Evolutionary conservation across 352 stramenopile species (phyloP).

Genomic region (Phytophthora constricta): DNA sequence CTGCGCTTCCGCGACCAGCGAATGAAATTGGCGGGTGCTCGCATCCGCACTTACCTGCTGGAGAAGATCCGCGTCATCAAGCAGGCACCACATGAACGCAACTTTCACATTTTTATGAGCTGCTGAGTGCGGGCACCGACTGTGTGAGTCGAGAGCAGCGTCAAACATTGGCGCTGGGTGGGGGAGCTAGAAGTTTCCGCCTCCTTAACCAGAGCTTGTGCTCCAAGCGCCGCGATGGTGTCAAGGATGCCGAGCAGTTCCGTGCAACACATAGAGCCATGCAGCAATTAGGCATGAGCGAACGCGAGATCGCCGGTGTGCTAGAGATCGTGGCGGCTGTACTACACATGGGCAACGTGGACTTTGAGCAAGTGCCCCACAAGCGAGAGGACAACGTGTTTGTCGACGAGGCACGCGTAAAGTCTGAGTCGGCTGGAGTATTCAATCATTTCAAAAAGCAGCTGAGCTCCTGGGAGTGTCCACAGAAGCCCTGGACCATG

Average conservation of each 20-base stretch:
- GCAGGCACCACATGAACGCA: slow-evolving; percentile 76
- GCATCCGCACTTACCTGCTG: slow-evolving; percentile 93
- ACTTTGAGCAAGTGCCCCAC: slow-evolving; percentile 57
- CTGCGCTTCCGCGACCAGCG: slow-evolving; percentile 69
- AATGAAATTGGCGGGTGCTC: slow-evolving; percentile 61
- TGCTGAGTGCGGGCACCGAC: slow-evolving; percentile 51
- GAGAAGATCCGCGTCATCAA: slow-evolving; percentile 94
- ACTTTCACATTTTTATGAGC: slow-evolving; percentile 91
- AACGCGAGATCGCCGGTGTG: slow-evolving; percentile 64
- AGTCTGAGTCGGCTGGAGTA: slow-evolving; percentile 11
- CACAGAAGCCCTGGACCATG: slow-evolving; percentile 54
- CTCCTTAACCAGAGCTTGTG: slow-evolving; percentile 79
- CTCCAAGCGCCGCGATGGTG: slow-evolving; percentile 66
- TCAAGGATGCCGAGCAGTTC: slow-evolving; percentile 76
- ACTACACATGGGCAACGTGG: slow-evolving; percentile 89
- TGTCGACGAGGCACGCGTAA: slow-evolving; percentile 33
- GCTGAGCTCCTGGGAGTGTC: slow-evolving; percentile 69
- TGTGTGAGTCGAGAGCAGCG: slow-evolving; percentile 38
- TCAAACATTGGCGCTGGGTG: slow-evolving; percentile 46
- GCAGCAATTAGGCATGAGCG: slow-evolving; percentile 76
- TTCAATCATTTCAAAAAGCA: slow-evolving; percentile 57
- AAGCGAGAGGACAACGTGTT: slow-evolving; percentile 39
- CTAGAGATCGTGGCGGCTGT: slow-evolving; percentile 82
- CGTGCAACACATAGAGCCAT: slow-evolving; percentile 67
- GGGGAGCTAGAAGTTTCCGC: slow-evolving; percentile 50